Conservation (phyloP, 345 rosid genomes). For the Bruguiera sexangula region DNA sequence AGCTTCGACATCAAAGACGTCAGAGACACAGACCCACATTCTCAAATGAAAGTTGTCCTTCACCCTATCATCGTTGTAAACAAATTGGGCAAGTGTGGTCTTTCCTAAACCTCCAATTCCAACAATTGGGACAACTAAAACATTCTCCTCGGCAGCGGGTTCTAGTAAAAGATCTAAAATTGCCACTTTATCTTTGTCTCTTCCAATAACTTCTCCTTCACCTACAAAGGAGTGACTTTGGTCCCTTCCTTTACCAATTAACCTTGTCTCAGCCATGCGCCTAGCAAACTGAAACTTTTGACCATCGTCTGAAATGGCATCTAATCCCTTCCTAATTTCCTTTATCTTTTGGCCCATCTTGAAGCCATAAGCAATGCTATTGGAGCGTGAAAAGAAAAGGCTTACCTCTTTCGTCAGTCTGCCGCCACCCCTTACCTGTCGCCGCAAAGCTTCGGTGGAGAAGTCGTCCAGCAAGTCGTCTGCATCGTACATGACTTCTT, state of each 20-base stretch:
- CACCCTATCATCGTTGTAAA: conserved; percentile 22
- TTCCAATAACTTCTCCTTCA: conserved; percentile 1
- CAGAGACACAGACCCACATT: conserved; percentile 27
- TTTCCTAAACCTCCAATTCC: conserved; percentile 24
- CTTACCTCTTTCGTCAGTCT: background rate
- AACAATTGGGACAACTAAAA: conserved; percentile 14
- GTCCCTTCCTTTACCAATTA: background rate
- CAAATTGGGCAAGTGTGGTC: conserved; percentile 18
- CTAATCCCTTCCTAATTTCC: conserved; percentile 8
- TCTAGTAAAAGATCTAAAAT: background rate
- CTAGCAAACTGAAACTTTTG: background rate
- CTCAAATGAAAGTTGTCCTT: conserved; percentile 10
- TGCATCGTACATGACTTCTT: conserved; percentile 7
- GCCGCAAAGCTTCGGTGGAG: background rate
- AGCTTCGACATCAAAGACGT: conserved; percentile 17
- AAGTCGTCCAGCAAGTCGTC: conserved; percentile 15
- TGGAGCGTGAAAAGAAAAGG: background rate
- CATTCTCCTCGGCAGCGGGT: background rate
- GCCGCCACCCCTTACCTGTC: background rate
- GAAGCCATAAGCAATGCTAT: background rate
- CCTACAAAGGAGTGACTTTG: conserved; percentile 3
- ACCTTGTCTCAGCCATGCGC: background rate
- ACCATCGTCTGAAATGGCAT: background rate
- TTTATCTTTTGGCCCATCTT: conserved; percentile 9
- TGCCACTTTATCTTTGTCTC: background rate